phyloP scores from a whole-genome alignment of 116 monocot genomes.

The Cymodocea nodosa region DNA sequence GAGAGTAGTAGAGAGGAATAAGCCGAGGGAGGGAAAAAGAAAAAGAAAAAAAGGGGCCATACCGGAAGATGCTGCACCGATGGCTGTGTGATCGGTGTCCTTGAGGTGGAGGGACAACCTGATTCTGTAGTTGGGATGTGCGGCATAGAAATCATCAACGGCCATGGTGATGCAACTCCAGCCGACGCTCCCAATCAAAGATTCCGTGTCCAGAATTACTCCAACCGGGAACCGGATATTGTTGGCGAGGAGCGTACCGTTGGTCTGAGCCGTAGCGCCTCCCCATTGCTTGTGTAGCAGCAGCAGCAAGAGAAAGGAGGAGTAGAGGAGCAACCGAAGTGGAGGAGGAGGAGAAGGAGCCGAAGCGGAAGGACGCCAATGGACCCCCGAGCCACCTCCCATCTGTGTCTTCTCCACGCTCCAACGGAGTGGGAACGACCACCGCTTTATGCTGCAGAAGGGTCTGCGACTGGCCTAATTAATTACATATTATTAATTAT shows the following conservation, averaged over 20 bases:
- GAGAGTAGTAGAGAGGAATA: not conserved
- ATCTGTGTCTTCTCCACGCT: too few species aligned
- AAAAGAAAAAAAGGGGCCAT: too few species aligned
- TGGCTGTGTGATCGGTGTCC: not conserved
- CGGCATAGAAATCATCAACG: conserved; percentile 2
- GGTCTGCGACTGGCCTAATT: too few species aligned
- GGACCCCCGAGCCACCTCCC: too few species aligned
- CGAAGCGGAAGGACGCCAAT: too few species aligned
- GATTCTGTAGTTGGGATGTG: not conserved
- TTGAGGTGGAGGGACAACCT: not conserved
- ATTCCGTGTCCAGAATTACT: conserved; percentile 8
- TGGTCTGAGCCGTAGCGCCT: not conserved
- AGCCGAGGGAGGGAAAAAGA: too few species aligned
- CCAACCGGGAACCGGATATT: conserved; percentile 8
- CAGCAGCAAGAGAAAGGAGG: conserved; percentile 5
- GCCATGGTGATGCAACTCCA: conserved; percentile 9
- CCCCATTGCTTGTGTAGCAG: not conserved
- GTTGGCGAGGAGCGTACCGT: too few species aligned
- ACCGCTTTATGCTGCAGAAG: not conserved
- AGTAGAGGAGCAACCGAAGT: conserved; percentile 10
- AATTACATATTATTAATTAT: too few species aligned
- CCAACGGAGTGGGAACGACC: too few species aligned
- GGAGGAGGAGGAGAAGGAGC: too few species aligned
- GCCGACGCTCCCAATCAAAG: conserved; percentile 8
- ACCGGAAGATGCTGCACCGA: conserved; percentile 11